Evolutionary conservation across 2,329 filamentous ascomycete species (phyloP).

Genomic region (Gnomoniopsis sp.): DNA sequence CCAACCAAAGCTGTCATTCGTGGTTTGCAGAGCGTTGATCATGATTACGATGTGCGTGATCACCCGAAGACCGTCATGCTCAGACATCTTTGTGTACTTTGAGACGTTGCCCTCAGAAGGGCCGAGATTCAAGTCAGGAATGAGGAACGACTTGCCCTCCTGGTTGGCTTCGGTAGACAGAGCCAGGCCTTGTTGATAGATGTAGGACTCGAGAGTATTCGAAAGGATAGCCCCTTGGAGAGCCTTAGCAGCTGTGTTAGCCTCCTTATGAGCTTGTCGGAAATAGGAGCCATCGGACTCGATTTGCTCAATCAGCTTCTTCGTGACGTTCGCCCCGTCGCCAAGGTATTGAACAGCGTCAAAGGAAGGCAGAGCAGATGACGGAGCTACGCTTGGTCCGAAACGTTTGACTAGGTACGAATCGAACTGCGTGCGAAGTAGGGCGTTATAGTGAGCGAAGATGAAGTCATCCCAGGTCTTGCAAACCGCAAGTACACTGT

Average conservation of each 20-base stretch:
- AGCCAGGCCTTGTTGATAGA: slow-evolving; percentile 56
- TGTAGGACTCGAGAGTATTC: slow-evolving; percentile 53
- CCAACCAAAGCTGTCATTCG: slow-evolving; percentile 32
- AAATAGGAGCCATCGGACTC: slow-evolving; percentile 41
- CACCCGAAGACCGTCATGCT: slow-evolving; percentile 65
- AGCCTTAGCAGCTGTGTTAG: slow-evolving; percentile 65
- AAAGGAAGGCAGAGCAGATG: slow-evolving; percentile 58
- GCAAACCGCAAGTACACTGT: slow-evolving; percentile 73
- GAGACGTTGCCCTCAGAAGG: slow-evolving; percentile 34
- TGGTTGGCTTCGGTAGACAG: slow-evolving; percentile 47
- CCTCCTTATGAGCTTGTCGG: slow-evolving; percentile 53
- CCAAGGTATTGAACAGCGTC: slow-evolving; percentile 63
- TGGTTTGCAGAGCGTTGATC: slow-evolving; percentile 61
- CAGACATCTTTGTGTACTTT: slow-evolving; percentile 51
- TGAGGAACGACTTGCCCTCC: slow-evolving; percentile 35
- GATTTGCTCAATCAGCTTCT: slow-evolving; percentile 58
- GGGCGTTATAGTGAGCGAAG: slow-evolving; percentile 84
- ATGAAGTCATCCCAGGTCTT: slow-evolving; percentile 81
- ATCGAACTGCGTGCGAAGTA: slow-evolving; percentile 77
- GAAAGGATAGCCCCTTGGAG: slow-evolving; percentile 74
- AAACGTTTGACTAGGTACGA: slow-evolving; percentile 59
- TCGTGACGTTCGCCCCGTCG: slow-evolving; percentile 46
- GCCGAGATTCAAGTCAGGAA: slow-evolving; percentile 35
- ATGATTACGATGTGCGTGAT: slow-evolving; percentile 65
- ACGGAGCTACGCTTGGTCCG: slow-evolving; percentile 49